These are phyloP conservation scores for Simplicillium aogashimaense DNA, from an alignment of 2,329 filamentous ascomycete genomes.

Conservation along the genomic window DNA sequence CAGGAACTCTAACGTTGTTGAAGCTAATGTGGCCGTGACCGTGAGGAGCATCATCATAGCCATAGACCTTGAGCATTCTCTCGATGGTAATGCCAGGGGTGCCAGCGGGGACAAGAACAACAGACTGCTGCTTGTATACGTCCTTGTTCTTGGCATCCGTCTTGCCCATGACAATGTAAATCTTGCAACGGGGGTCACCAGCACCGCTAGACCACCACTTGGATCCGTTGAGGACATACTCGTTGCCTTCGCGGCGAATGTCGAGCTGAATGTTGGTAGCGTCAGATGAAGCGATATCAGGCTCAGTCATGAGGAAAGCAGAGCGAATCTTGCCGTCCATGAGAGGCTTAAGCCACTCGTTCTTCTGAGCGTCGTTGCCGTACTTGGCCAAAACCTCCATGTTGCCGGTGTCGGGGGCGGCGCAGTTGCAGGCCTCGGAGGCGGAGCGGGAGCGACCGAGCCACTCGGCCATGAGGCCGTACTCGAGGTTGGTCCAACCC, in stretches of 20 bases:
- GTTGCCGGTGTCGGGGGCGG: conserved; percentile 86
- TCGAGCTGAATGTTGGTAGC: conserved; percentile 85
- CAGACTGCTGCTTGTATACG: conserved; percentile 83
- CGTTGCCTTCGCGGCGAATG: conserved; percentile 73
- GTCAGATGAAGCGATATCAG: conserved; percentile 78
- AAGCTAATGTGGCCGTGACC: conserved; percentile 92
- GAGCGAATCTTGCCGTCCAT: conserved; percentile 79
- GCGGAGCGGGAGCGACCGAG: conserved; percentile 78
- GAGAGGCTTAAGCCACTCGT: conserved; percentile 70
- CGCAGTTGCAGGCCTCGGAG: conserved; percentile 81
- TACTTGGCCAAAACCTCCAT: conserved; percentile 95
- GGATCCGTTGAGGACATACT: conserved; percentile 86
- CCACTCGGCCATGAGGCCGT: conserved; percentile 95
- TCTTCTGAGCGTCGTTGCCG: conserved; percentile 76
- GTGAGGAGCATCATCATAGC: conserved; percentile 96
- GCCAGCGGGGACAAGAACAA: conserved; percentile 75
- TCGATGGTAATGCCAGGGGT: conserved; percentile 84
- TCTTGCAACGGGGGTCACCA: conserved; percentile 80
- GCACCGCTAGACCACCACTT: conserved; percentile 99
- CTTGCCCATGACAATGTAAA: conserved; percentile 98
- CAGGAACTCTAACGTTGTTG: conserved; percentile 80
- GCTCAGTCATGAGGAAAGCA: conserved; percentile 91
- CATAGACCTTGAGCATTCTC: conserved; percentile 88
- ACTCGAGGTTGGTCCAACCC: conserved; percentile 91
- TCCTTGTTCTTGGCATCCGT: conserved; percentile 65